Evolutionary conservation across 2,329 filamentous ascomycete species (phyloP).

Genomic region (Colletotrichum musae): DNA sequence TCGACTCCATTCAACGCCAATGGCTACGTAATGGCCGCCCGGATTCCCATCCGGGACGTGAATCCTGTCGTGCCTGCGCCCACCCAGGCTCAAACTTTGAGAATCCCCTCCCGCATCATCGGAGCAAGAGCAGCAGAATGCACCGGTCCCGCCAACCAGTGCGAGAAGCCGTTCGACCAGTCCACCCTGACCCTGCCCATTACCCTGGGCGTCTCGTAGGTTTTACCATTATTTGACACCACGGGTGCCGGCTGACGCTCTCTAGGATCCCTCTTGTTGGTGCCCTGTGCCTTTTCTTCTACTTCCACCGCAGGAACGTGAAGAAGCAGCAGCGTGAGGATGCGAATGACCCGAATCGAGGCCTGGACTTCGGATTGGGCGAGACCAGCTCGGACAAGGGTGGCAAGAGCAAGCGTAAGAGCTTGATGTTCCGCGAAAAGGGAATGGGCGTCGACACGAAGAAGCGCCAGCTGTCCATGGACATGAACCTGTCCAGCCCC

Average conservation of each 20-base stretch:
- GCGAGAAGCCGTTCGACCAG: conserved; percentile 72
- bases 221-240: conserved; percentile 44
- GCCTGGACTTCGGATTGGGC: conserved; percentile 90
- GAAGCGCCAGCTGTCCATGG: conserved; percentile 75
- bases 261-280: conserved; percentile 81
- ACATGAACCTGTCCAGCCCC: conserved; percentile 83
- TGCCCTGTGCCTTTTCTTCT: conserved; percentile 77
- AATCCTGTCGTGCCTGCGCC: conserved; percentile 29
- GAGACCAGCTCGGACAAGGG: conserved; percentile 54
- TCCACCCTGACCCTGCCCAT: conserved; percentile 76
- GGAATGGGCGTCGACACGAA: conserved; percentile 48
- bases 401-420: conserved; percentile 61
- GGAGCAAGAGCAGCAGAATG: conserved; percentile 37
- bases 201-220: conserved; percentile 79
- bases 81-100: neutral
- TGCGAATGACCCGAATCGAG: conserved; percentile 87
- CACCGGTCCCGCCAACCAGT: conserved; percentile 56
- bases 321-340: conserved; percentile 83
- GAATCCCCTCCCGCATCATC: conserved; percentile 42
- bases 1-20: conserved; percentile 40
- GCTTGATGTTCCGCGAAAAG: conserved; percentile 66
- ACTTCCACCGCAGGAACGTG: conserved; percentile 84
- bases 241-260: conserved; percentile 41
- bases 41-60: conserved; percentile 45
- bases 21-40: conserved; percentile 46